A percentile compares a stretch with the other conserved stretches of the same genome.
phyloP scores from a whole-genome alignment of 257 asterid genomes.

The Craterostigma plantagineum region DNA sequence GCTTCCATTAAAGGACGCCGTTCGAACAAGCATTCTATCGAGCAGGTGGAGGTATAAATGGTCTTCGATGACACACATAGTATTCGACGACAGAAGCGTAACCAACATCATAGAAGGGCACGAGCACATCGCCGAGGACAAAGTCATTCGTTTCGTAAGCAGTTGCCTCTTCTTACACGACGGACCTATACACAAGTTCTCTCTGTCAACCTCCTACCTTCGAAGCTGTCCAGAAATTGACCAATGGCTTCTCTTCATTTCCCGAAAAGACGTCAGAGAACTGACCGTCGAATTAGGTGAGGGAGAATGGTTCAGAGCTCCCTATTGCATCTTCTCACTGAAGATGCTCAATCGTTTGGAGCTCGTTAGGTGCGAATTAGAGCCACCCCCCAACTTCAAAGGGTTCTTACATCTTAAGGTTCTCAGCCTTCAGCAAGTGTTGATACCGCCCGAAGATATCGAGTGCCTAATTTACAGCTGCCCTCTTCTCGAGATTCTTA shows the following conservation, averaged over 20 bases:
- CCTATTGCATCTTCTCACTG: conserved; percentile 50
- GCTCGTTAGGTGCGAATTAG: conserved; percentile 60
- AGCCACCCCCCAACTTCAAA: conserved; percentile 47
- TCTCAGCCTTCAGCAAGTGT: conserved; percentile 59
- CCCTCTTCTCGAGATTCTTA: conserved; percentile 66
- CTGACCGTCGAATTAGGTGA: conserved; percentile 58
- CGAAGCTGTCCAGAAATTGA: conserved; percentile 41
- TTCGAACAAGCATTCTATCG: conserved; percentile 55
- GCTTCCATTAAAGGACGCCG: conserved; percentile 63
- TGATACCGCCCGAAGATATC: conserved; percentile 43
- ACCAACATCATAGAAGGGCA: conserved; percentile 12
- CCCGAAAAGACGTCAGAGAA: conserved; percentile 56
- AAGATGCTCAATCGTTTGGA: conserved; percentile 46
- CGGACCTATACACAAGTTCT: conserved; percentile 75
- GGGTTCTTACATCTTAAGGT: conserved; percentile 53
- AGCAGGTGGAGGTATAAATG: conserved; percentile 77
- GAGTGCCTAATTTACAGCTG: conserved; percentile 70
- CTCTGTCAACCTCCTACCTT: conserved; percentile 29
- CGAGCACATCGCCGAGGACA: conserved; percentile 17
- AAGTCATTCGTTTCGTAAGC: conserved; percentile 41
- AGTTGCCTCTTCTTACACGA: conserved; percentile 56
- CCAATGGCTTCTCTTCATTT: conserved; percentile 82
- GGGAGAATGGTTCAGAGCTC: conserved; percentile 70
- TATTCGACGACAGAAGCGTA: conserved; percentile 46
- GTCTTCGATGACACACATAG: conserved; percentile 51